Evolutionary conservation across 768 basidiomycete species (phyloP), one percentile per base, ranked within the genome.

Genomic region (Boletus reticulatus): DNA sequence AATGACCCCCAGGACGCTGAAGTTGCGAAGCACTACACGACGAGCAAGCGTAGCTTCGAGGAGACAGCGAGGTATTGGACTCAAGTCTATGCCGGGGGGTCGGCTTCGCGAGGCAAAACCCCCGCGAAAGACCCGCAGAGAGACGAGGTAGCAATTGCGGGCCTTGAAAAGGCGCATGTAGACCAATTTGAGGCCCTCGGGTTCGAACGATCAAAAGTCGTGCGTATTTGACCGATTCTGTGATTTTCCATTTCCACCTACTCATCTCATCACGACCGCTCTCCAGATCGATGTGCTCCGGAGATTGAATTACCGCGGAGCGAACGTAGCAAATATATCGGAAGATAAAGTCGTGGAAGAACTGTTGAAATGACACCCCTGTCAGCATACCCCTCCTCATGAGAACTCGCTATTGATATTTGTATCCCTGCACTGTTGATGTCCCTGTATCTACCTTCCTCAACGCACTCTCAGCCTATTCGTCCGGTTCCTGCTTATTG

Each of bases 1-100:
- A 91, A 89, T 59, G 96, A 98, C 67, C 96, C 95, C 0, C 95
- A 98, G 74, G 96, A 98, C 67, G 96, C 95, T 0, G 94, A 98
- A 74, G 95, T 98, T 12, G 95, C 95, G 13, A 98, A 97, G 70
- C 96, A 97, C 67, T 98, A 91, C 65, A 89, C 91, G 71, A 92
- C 94, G 13, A 91, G 88, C 70, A 88, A 88, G 69, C 74, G 76
- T 24, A 87, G 88, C 64, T 98, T 98, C 62, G 91, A 95, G 55
- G 89, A 89, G 38, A 98, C 95, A 4, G 95, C 95, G 53, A 80
- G 83, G 39, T 94, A 95, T 70, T 98, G 95, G 95, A 92, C 94
- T 1, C 85, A 91, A 65, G 84, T 88, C 29, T 97, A 97, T 68
- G 95, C 95, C 3, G 89, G 87, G 43, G 91, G 85, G 1, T 84